Evolutionary conservation across 306 rosid species (phyloP).

Genomic region (Rosa chinensis): DNA sequence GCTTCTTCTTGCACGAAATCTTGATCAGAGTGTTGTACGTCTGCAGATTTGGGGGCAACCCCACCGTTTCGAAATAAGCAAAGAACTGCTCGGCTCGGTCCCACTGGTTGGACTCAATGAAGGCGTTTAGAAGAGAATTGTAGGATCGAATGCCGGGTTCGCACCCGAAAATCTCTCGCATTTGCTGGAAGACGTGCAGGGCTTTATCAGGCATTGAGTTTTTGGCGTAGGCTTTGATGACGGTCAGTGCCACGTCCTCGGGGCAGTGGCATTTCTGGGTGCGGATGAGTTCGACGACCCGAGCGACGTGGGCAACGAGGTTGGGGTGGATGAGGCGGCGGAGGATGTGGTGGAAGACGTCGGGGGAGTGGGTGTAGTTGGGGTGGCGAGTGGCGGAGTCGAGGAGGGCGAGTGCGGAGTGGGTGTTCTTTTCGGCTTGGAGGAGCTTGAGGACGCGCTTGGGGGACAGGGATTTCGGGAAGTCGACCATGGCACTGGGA

Average conservation of each 20-base stretch:
- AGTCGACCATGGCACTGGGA: constrained; percentile 64
- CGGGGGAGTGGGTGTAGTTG: constrained; percentile 46
- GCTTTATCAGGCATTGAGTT: constrained; percentile 77
- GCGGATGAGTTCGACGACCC: constrained; percentile 50
- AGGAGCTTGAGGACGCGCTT: constrained; percentile 62
- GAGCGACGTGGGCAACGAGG: constrained; percentile 44
- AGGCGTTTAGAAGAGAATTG: constrained; percentile 70
- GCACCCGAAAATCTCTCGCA: constrained; percentile 76
- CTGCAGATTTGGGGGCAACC: constrained; percentile 60
- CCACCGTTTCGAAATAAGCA: constrained; percentile 50
- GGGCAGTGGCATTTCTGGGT: constrained; percentile 55
- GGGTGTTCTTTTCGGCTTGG: constrained; percentile 55
- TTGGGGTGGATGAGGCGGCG: constrained; percentile 50
- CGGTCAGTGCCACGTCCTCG: constrained; percentile 72
- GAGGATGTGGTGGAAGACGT: constrained; percentile 69
- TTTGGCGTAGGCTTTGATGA: constrained; percentile 72
- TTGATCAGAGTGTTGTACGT: constrained; percentile 71
- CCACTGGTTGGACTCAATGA: constrained; percentile 69
- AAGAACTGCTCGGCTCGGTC: constrained; percentile 60
- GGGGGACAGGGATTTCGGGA: constrained; percentile 61
- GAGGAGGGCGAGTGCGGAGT: constrained; percentile 67
- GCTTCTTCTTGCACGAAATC: constrained; percentile 64
- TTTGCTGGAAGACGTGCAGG: constrained; percentile 49
- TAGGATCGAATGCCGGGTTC: constrained; percentile 61
- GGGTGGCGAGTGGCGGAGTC: constrained; percentile 55